phyloP scores from a whole-genome alignment of 2,329 filamentous ascomycete species.

The Neopestalotiopsis clavispora region DNA sequence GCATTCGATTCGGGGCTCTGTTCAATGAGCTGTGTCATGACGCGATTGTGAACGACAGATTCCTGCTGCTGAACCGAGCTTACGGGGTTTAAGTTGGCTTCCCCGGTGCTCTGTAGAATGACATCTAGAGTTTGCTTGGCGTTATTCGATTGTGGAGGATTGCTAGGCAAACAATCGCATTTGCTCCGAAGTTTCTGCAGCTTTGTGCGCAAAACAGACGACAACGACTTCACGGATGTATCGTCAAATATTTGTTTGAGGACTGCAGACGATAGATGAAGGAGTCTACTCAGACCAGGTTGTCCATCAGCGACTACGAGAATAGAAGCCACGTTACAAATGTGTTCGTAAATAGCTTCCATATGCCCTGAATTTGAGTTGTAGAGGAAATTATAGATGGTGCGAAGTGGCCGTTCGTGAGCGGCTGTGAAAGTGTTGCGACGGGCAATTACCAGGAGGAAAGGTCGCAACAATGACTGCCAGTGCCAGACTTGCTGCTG shows the following conservation, averaged over 20 bases:
- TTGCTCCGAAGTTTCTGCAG: background rate
- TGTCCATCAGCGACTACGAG: background rate
- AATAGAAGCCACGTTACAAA: background rate
- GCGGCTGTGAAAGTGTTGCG: background rate
- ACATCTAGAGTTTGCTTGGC: background rate
- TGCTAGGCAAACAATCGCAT: background rate
- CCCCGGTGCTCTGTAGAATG: background rate
- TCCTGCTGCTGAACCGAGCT: background rate
- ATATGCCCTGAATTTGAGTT: background rate
- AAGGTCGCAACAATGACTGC: background rate
- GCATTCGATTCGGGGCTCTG: conserved; percentile 77
- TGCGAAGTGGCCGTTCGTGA: background rate
- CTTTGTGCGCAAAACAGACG: background rate
- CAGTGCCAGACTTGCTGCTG: background rate
- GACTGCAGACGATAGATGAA: background rate
- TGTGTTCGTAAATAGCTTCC: background rate
- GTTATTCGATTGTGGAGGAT: background rate
- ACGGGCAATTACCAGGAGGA: background rate
- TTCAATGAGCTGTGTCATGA: conserved; percentile 89
- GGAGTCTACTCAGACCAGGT: background rate
- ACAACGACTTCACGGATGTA: background rate
- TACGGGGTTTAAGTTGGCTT: background rate
- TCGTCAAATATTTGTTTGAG: background rate
- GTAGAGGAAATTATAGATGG: background rate
- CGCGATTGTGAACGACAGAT: conserved; percentile 55